phyloP scores from a whole-genome alignment of 2,329 filamentous ascomycete genomes.

The Phaeophleospora eucalypticola region DNA sequence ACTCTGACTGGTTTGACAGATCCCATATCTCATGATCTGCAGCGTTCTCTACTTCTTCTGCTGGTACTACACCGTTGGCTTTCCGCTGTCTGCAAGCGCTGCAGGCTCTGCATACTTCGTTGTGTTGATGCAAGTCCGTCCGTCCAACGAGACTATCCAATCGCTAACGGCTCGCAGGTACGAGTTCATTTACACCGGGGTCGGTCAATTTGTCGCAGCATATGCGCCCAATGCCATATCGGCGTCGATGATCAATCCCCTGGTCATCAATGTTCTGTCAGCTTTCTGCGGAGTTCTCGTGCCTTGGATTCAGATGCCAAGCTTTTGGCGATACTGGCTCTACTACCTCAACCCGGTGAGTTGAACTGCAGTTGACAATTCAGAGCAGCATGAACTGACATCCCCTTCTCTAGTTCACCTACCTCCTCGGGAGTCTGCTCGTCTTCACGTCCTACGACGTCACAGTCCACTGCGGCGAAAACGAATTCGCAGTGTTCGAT shows the following conservation, averaged over 20 bases:
- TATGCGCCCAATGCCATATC: conserved; percentile 41
- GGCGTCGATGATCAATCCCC: conserved; percentile 43
- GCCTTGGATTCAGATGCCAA: conserved; percentile 29
- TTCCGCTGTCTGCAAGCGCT: conserved; percentile 33
- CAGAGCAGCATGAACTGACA: no score
- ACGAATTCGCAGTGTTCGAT: conserved; percentile 41
- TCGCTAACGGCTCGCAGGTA: no score
- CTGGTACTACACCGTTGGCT: no score
- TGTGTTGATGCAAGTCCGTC: no score
- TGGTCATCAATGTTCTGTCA: conserved; percentile 30
- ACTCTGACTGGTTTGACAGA: no score
- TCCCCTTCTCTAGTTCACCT: no score
- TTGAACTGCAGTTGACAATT: no score
- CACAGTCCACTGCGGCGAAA: conserved; percentile 34
- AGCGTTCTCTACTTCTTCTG: no score
- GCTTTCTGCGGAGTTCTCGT: conserved; percentile 32
- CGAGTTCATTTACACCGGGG: conserved; percentile 50
- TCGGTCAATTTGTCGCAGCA: conserved; percentile 55
- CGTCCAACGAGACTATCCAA: no score
- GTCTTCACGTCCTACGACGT: conserved; percentile 39
- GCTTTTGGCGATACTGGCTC: conserved; percentile 36
- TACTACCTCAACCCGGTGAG: conserved; percentile 36
- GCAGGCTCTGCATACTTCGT: conserved; percentile 43
- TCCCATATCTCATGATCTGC: no score
- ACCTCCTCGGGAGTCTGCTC: conserved; percentile 38